phyloP scores from a whole-genome alignment of 2,329 filamentous ascomycete species.

The Diaporthe ilicicola region DNA sequence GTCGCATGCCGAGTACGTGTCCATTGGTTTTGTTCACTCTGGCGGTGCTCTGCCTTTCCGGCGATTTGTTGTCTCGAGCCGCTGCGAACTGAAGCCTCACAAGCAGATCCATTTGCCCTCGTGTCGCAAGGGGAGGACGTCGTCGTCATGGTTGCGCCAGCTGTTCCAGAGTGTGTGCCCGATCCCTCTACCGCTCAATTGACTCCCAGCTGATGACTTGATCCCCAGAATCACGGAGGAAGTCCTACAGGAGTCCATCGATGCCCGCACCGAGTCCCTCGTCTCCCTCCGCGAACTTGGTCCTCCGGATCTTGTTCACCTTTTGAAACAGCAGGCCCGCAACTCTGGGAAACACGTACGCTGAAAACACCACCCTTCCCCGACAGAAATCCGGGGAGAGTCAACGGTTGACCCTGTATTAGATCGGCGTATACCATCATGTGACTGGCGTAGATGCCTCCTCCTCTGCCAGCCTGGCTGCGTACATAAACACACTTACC shows the following conservation, averaged over 20 bases:
- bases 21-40: constrained; percentile 10
- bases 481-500: constrained; percentile 97
- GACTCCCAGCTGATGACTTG: constrained; percentile 34
- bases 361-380: neutral
- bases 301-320: constrained; percentile 93
- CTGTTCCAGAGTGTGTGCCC: constrained; percentile 74
- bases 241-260: constrained; percentile 88
- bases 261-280: constrained; percentile 90
- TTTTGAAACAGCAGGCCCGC: constrained; percentile 77
- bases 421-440: constrained; percentile 97
- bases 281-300: constrained; percentile 89
- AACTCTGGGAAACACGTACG: constrained; percentile 65
- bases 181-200: constrained; percentile 15
- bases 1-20: constrained; percentile 31
- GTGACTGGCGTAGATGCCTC: constrained; percentile 97
- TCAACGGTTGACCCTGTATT: constrained; percentile 33
- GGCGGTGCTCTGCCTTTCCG: constrained; percentile 1
- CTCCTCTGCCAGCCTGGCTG: constrained; percentile 93
- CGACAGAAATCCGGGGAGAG: constrained; percentile 9
- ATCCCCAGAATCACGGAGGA: constrained; percentile 86
- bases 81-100: constrained; percentile 17
- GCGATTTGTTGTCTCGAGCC: constrained; percentile 20
- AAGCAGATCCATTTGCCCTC: constrained; percentile 20
- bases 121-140: constrained; percentile 26
- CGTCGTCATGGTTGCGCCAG: constrained; percentile 74